Evolutionary conservation across 768 basidiomycete species (phyloP).

Genomic region (Lactarius sanguifluus): DNA sequence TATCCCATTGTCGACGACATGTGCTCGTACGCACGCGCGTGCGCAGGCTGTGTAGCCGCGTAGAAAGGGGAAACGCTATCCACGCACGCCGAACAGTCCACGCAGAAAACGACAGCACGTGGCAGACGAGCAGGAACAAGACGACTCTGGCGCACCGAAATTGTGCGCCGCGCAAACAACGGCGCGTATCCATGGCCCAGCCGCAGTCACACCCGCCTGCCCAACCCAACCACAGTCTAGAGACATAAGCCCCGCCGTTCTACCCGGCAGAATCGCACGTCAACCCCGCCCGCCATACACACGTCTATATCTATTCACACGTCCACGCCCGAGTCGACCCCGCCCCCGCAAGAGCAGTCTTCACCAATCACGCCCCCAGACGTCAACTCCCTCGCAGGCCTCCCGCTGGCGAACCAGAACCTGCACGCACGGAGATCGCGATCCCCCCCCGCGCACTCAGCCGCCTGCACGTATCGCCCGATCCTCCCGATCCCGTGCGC

Average conservation of each 20-base stretch:
- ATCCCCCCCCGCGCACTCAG: slow-evolving; percentile 13
- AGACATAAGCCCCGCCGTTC: background rate
- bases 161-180: background rate
- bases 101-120: slow-evolving; percentile 8
- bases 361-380: background rate
- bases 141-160: background rate
- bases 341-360: background rate
- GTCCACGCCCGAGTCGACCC: background rate
- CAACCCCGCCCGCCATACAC: background rate
- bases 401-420: slow-evolving; percentile 9
- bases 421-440: slow-evolving; percentile 1
- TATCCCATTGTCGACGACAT: background rate
- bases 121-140: background rate
- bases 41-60: background rate
- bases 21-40: too few relatives aligned
- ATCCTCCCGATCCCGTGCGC: background rate
- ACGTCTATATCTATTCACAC: background rate
- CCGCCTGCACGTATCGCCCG: background rate
- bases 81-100: background rate
- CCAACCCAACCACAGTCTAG: too few relatives aligned
- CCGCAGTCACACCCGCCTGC: background rate
- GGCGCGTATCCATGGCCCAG: background rate
- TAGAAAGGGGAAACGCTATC: background rate
- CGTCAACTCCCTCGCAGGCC: slow-evolving; percentile 5
- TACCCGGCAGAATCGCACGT: background rate